Evolutionary conservation across 495 filamentous ascomycete species (phyloP).

Genomic region (Talaromyces trachyspermus): DNA sequence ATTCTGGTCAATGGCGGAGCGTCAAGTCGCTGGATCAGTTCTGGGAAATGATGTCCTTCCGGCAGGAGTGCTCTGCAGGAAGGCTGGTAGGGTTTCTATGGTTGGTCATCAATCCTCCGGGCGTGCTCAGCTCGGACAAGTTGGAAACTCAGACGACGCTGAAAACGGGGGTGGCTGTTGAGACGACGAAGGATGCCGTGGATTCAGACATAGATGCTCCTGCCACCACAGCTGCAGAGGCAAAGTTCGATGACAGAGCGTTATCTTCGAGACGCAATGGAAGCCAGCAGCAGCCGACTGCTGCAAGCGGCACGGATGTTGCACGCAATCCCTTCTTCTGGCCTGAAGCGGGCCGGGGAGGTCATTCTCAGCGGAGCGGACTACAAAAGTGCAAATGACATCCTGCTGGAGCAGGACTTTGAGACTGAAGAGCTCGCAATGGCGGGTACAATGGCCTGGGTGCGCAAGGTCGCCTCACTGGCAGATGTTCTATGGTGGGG

Average conservation of each 20-base stretch:
- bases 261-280: conserved; percentile 45
- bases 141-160: conserved; percentile 9
- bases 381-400: conserved; percentile 70
- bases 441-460: conserved; percentile 66
- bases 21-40: conserved; percentile 80
- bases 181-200: conserved; percentile 6
- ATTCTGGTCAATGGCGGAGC: conserved; percentile 69
- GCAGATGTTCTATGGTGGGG: conserved; percentile 51
- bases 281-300: conserved; percentile 30
- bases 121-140: conserved; percentile 25
- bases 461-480: conserved; percentile 49
- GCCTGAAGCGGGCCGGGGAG: conserved; percentile 59
- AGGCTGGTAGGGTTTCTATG: conserved; percentile 90
- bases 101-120: conserved; percentile 65
- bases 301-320: background rate
- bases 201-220: background rate
- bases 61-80: conserved; percentile 91
- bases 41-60: conserved; percentile 97
- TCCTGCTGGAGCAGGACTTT: conserved; percentile 82
- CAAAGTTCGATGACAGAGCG: conserved; percentile 12
- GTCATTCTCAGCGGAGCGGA: conserved; percentile 61
- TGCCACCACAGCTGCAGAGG: background rate
- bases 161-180: background rate
- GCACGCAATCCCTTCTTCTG: conserved; percentile 55
- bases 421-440: conserved; percentile 59